These are phyloP conservation scores for Leccinum subgranulosum DNA, from an alignment of 768 basidiomycete species.

Conservation along the genomic window DNA sequence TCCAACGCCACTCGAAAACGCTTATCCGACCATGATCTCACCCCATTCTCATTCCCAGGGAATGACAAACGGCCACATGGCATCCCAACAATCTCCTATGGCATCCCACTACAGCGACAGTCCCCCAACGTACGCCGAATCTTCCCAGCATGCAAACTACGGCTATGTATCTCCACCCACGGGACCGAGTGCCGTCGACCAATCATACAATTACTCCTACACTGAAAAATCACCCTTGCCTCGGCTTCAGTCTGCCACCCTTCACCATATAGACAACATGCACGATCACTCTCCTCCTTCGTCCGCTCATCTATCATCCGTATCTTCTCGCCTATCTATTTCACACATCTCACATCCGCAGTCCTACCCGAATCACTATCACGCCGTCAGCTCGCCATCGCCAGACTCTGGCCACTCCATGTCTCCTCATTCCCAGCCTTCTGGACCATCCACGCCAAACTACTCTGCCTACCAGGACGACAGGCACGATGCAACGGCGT, in stretches of 20 bases:
- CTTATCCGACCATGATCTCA: conserved; percentile 39
- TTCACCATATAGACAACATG: conserved; percentile 29
- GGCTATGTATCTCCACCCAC: conserved; percentile 26
- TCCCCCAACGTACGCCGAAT: conserved; percentile 28
- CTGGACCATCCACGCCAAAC: conserved; percentile 31
- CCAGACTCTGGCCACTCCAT: conserved; percentile 52
- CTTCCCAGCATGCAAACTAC: conserved; percentile 32
- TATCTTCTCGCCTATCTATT: conserved; percentile 55
- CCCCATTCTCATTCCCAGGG: conserved; percentile 33
- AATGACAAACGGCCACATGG: conserved; percentile 35
- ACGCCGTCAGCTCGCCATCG: conserved; percentile 41
- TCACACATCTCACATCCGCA: conserved; percentile 59
- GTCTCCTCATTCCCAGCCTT: conserved; percentile 33
- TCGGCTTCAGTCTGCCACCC: conserved; percentile 27
- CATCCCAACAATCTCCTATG: conserved; percentile 30
- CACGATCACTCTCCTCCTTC: conserved; percentile 31
- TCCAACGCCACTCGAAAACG: conserved; percentile 43
- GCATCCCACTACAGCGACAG: conserved; percentile 30
- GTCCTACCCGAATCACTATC: conserved; percentile 38
- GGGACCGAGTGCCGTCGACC: conserved; percentile 23
- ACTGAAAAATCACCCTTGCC: conserved; percentile 29
- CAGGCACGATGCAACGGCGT: conserved; percentile 35
- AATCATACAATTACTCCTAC: conserved; percentile 30
- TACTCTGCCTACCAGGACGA: conserved; percentile 50
- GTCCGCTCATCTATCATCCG: conserved; percentile 31